Evolutionary conservation across 106 monocot genomes (phyloP).

Genomic region (Allium fistulosum): DNA sequence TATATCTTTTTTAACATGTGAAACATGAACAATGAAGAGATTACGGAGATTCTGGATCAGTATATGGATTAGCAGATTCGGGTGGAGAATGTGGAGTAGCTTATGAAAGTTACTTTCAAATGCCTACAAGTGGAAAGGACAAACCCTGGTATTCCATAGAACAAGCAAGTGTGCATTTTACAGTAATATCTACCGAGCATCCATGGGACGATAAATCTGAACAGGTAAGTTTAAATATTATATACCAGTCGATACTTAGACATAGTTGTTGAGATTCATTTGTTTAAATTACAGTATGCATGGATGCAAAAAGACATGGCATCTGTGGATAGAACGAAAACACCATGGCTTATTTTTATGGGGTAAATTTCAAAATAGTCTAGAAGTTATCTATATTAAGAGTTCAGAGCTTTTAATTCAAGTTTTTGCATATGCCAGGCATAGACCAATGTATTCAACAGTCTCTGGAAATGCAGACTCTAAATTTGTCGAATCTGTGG

Average conservation of each 20-base stretch:
- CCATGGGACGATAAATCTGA: conserved; percentile 41
- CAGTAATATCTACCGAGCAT: conserved; percentile 64
- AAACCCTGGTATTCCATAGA: conserved; percentile 77
- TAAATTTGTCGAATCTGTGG: conserved; percentile 41
- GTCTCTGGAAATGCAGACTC: conserved; percentile 17
- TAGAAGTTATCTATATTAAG: no score
- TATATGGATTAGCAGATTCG: conserved; percentile 51
- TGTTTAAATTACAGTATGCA: conserved; percentile 23
- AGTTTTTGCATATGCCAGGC: conserved; percentile 21
- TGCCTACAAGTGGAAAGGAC: conserved; percentile 42
- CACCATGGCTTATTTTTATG: conserved; percentile 65
- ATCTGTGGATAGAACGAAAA: conserved; percentile 48
- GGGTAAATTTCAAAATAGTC: conserved; percentile 30
- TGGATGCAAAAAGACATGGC: conserved; percentile 50
- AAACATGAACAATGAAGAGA: conserved; percentile 27
- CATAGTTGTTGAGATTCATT: neutral
- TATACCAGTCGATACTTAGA: neutral
- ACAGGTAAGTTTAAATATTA: conserved; percentile 23
- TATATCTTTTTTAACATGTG: neutral
- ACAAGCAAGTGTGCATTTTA: conserved; percentile 63
- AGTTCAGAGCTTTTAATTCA: neutral
- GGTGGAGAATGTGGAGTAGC: conserved; percentile 79
- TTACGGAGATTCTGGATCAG: conserved; percentile 47
- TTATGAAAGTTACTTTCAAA: conserved; percentile 60
- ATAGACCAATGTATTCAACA: conserved; percentile 67